These are phyloP conservation scores for Lepiota brunneoincarnata DNA, from an alignment of 768 basidiomycete genomes.

Conservation along the genomic window DNA sequence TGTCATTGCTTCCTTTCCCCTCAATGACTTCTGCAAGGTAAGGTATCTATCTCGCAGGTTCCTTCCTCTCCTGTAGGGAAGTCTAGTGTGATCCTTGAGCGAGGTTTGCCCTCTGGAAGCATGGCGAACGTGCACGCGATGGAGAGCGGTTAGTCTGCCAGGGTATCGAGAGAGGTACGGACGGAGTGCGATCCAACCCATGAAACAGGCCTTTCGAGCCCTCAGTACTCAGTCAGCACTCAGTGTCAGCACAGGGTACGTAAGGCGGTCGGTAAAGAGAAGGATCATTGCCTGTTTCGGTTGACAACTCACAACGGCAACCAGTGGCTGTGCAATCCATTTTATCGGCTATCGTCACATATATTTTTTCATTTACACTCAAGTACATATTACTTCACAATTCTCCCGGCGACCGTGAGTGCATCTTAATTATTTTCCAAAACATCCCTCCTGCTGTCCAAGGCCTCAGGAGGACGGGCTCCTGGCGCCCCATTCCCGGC, in stretches of 20 bases:
- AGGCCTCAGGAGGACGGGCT: no score
- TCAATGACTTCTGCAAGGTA: conserved; percentile 6
- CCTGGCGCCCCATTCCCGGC: no score
- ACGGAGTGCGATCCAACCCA: background rate
- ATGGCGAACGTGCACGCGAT: no score
- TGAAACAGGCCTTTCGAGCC: background rate
- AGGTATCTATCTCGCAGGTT: conserved; percentile 7
- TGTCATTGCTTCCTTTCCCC: conserved; percentile 10
- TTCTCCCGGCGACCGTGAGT: no score
- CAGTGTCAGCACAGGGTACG: no score
- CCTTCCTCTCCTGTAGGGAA: conserved; percentile 2
- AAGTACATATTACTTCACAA: no score
- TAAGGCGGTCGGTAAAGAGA: background rate
- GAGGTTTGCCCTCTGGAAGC: no score
- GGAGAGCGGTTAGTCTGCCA: background rate
- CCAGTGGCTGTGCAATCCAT: background rate
- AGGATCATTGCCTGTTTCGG: background rate
- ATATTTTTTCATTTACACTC: no score
- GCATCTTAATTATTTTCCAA: no score
- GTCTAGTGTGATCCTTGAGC: background rate
- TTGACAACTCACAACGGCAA: background rate
- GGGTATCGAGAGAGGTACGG: background rate
- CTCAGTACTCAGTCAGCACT: no score
- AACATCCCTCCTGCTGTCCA: no score
- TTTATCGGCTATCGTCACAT: background rate